Evolutionary conservation across 352 stramenopile species (phyloP).

Genomic region (Phytopythium boreale): DNA sequence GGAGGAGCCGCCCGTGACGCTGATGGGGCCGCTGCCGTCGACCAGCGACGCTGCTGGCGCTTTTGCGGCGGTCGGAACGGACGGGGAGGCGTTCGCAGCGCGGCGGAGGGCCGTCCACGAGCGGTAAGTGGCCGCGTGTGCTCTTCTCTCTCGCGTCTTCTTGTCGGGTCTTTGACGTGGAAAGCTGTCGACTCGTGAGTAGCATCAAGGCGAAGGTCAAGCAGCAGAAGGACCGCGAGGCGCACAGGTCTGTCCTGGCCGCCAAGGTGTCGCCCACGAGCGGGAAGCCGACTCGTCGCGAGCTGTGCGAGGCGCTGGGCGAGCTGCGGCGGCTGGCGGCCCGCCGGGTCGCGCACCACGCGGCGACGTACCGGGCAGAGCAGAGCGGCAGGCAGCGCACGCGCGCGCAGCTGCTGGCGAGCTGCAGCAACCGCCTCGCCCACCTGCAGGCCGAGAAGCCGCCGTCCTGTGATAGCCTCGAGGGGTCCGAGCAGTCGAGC

Average conservation of each 20-base stretch:
- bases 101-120: constrained; percentile 27
- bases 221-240: constrained; percentile 5
- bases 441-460: constrained; percentile 25
- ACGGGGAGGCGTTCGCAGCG: constrained; percentile 18
- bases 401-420: constrained; percentile 25
- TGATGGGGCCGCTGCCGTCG: constrained; percentile 10
- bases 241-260: not conserved
- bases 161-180: not conserved
- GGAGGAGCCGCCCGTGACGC: not conserved
- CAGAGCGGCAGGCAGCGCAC: constrained; percentile 16
- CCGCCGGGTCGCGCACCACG: constrained; percentile 17
- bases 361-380: constrained; percentile 10
- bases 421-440: constrained; percentile 41
- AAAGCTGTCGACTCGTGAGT: not conserved
- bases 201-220: constrained; percentile 28
- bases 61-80: not conserved
- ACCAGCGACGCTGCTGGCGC: not conserved
- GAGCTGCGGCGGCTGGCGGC: constrained; percentile 23
- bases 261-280: constrained; percentile 7
- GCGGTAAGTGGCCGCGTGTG: constrained; percentile 17
- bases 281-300: constrained; percentile 17
- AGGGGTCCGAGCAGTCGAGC: not conserved
- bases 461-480: not conserved
- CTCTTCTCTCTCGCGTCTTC: not conserved
- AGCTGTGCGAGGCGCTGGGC: constrained; percentile 45